phyloP scores from a whole-genome alignment of 192 early-diverging fungal genomes.

The Umbelopsis sp. region DNA sequence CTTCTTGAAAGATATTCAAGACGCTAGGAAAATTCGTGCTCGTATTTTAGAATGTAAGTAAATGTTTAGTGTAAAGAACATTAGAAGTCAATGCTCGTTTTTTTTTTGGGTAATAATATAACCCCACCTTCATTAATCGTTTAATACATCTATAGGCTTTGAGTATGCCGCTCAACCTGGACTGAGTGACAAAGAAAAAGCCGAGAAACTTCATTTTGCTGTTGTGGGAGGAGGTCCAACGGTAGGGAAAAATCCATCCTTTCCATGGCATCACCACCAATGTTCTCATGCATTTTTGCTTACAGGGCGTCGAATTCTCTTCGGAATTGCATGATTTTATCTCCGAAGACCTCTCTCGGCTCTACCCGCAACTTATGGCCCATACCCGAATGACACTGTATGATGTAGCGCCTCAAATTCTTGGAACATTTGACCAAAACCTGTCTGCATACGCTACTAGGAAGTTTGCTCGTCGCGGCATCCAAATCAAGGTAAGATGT shows the following conservation, averaged over 20 bases:
- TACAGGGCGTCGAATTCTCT: conserved; percentile 67
- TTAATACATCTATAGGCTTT: conserved; percentile 40
- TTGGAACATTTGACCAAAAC: conserved; percentile 75
- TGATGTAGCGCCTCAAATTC: conserved; percentile 78
- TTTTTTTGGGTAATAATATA: too few relatives aligned
- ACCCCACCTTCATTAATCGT: background rate
- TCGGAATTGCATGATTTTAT: conserved; percentile 84
- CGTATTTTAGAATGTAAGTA: conserved; percentile 71
- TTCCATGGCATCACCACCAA: background rate
- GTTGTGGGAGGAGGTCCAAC: conserved; percentile 91
- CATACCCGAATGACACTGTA: conserved; percentile 55
- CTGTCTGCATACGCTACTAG: conserved; percentile 73
- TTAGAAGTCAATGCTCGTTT: too few relatives aligned
- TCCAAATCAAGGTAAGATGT: conserved; percentile 62
- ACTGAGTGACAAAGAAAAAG: conserved; percentile 61
- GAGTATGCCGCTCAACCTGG: conserved; percentile 75
- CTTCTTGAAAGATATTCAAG: conserved; percentile 84
- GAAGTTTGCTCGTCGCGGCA: conserved; percentile 74
- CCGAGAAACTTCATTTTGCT: conserved; percentile 75
- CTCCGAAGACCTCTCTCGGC: conserved; percentile 73
- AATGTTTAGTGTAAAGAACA: too few relatives aligned
- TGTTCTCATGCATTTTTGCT: background rate
- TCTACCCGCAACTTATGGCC: conserved; percentile 72
- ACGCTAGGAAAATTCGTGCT: conserved; percentile 80
- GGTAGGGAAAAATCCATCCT: conserved; percentile 27